Conservation (phyloP, 768 basidiomycete species). For the Auricularia sp. region DNA sequence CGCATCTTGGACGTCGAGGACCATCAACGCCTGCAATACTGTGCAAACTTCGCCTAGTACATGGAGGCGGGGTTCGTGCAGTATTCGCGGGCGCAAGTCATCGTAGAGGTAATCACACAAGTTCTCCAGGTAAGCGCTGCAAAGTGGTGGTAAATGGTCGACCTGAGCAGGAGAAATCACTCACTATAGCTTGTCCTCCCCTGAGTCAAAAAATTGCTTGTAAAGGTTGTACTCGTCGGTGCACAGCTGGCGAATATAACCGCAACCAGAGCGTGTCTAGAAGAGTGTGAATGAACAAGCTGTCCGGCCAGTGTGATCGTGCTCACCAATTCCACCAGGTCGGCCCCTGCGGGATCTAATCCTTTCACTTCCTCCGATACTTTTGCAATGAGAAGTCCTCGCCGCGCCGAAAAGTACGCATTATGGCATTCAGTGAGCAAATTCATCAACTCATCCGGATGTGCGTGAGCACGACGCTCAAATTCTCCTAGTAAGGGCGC, state of each 20-base stretch:
- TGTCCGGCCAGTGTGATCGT: neutral
- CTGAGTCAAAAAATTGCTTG: slow-evolving; percentile 77
- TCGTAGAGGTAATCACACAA: slow-evolving; percentile 93
- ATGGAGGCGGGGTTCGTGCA: slow-evolving; percentile 82
- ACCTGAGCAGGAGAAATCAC: slow-evolving; percentile 15
- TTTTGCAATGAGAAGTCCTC: slow-evolving; percentile 57
- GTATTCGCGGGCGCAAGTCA: slow-evolving; percentile 87
- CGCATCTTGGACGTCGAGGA: slow-evolving; percentile 56
- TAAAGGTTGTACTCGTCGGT: slow-evolving; percentile 83
- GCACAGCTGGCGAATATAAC: slow-evolving; percentile 85
- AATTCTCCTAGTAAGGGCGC: slow-evolving; percentile 76
- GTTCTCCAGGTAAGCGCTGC: slow-evolving; percentile 78
- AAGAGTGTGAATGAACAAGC: neutral
- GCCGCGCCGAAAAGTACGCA: slow-evolving; percentile 71
- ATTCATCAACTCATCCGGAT: slow-evolving; percentile 76
- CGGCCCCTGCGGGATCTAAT: slow-evolving; percentile 66
- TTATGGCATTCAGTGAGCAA: slow-evolving; percentile 79
- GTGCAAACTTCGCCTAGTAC: slow-evolving; percentile 93
- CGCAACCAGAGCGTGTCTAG: slow-evolving; percentile 84
- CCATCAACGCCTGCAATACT: slow-evolving; percentile 91
- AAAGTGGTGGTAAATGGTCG: slow-evolving; percentile 15
- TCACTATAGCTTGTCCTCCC: slow-evolving; percentile 64
- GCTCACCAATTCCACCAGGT: slow-evolving; percentile 80
- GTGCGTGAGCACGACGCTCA: slow-evolving; percentile 60
- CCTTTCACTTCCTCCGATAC: slow-evolving; percentile 74